These are phyloP conservation scores for Colletotrichum sojae DNA, from an alignment of 2,329 filamentous ascomycete species.

Conservation along the genomic window DNA sequence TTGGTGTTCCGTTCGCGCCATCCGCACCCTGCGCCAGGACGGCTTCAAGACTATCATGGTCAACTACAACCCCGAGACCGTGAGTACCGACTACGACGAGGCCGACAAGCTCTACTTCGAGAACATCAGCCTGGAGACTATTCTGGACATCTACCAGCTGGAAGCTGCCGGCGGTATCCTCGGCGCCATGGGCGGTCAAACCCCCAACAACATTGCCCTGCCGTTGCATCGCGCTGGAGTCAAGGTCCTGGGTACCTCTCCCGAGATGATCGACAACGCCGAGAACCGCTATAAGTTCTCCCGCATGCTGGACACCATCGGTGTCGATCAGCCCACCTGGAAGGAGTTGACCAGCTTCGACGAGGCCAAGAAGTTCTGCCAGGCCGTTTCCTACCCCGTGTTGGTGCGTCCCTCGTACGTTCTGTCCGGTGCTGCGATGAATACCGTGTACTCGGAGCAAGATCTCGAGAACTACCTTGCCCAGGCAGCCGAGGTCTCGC, in stretches of 20 bases:
- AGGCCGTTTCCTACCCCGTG: conserved; percentile 91
- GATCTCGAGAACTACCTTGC: conserved; percentile 90
- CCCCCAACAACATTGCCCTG: conserved; percentile 96
- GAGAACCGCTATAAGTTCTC: conserved; percentile 99
- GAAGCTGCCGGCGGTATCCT: conserved; percentile 88
- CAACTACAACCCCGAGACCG: conserved; percentile 93
- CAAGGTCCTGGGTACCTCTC: conserved; percentile 94
- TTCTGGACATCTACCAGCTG: conserved; percentile 93
- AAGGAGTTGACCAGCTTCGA: conserved; percentile 97
- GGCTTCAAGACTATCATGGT: conserved; percentile 97
- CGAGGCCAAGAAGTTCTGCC: conserved; percentile 89
- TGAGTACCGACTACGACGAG: conserved; percentile 93
- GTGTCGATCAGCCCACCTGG: conserved; percentile 97
- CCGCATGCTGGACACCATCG: conserved; percentile 95
- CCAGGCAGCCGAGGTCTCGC: conserved; percentile 93
- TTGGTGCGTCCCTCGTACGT: conserved; percentile 97
- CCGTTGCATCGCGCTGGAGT: conserved; percentile 90
- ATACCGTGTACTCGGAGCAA: conserved; percentile 97
- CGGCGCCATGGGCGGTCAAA: conserved; percentile 97
- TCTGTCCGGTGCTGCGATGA: conserved; percentile 97
- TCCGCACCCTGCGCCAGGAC: conserved; percentile 87
- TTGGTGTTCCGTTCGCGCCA: conserved; percentile 97
- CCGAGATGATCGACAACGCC: conserved; percentile 98
- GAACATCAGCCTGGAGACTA: conserved; percentile 90
- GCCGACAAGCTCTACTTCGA: conserved; percentile 97